Percentiles rank a stretch among this genome's conserved stretches.
Evolutionary conservation across 805 yeast species (phyloP).

Genomic region (Teunomyces atbi): DNA sequence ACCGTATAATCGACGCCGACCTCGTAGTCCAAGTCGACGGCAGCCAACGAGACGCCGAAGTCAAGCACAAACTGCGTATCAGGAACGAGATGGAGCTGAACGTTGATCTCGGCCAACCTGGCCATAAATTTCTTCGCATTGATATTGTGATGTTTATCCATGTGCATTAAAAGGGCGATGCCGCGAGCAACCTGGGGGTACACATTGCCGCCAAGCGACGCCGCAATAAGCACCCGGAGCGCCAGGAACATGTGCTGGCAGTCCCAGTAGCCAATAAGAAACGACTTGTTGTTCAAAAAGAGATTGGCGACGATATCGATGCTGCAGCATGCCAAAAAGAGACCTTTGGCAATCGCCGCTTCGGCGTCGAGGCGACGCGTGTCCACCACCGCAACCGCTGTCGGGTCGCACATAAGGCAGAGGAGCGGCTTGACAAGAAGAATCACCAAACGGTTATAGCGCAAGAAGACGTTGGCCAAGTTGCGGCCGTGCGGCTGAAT

Average conservation of each 20-base stretch:
- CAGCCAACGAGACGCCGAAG: constrained; percentile 12
- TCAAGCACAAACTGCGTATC: constrained; percentile 22
- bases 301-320: constrained; percentile 30
- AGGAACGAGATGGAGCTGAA: constrained; percentile 20
- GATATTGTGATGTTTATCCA: constrained; percentile 35
- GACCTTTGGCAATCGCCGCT: constrained; percentile 26
- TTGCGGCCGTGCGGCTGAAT: constrained; percentile 23
- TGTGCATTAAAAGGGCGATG: constrained; percentile 29
- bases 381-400: constrained; percentile 19
- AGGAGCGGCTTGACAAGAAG: constrained; percentile 35
- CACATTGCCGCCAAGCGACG: constrained; percentile 18
- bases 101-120: constrained; percentile 27
- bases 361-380: constrained; percentile 20
- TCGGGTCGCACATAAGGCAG: constrained; percentile 27
- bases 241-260: constrained; percentile 38
- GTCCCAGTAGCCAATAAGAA: constrained; percentile 40
- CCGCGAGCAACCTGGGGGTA: constrained; percentile 22
- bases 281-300: constrained; percentile 26
- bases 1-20: constrained; percentile 4
- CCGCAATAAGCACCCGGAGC: constrained; percentile 26
- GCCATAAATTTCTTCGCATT: constrained; percentile 32
- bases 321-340: constrained; percentile 28
- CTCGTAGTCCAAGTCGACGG: not conserved
- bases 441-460: constrained; percentile 35
- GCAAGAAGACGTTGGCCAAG: constrained; percentile 32